A percentile compares a stretch with the other conserved stretches of the same genome.
phyloP scores from a whole-genome alignment of 352 stramenopile genomes.

The Plasmopara muralis region DNA sequence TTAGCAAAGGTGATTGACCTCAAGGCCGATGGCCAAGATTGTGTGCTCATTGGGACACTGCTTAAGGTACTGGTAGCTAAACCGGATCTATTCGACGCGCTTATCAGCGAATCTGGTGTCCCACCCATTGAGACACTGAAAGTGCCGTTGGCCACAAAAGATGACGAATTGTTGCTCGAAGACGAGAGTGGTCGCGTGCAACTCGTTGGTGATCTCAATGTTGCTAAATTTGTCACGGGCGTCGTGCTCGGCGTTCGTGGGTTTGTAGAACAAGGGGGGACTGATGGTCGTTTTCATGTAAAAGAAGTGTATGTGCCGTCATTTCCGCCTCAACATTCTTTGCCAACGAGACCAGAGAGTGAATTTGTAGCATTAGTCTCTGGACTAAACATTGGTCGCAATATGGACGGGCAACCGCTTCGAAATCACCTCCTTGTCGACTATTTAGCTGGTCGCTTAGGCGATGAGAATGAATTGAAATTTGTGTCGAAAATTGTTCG shows the following conservation, averaged over 20 bases:
- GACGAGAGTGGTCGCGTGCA: slow-evolving; percentile 84
- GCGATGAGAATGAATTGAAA: slow-evolving; percentile 39
- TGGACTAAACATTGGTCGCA: slow-evolving; percentile 38
- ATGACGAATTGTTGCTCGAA: slow-evolving; percentile 81
- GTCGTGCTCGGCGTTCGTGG: slow-evolving; percentile 69
- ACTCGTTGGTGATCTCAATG: slow-evolving; percentile 47
- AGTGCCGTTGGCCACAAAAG: slow-evolving; percentile 43
- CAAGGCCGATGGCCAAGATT: slow-evolving; percentile 50
- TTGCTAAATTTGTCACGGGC: slow-evolving; percentile 56
- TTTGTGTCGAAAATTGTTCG: slow-evolving; percentile 70
- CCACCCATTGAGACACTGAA: slow-evolving; percentile 28
- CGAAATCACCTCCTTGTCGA: slow-evolving; percentile 65
- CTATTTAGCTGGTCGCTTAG: slow-evolving; percentile 65
- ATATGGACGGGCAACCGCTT: slow-evolving; percentile 30
- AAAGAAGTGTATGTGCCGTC: slow-evolving; percentile 49
- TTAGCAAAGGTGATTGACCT: slow-evolving; percentile 78
- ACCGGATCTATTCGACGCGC: slow-evolving; percentile 77
- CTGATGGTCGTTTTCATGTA: slow-evolving; percentile 48
- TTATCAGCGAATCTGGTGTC: slow-evolving; percentile 54
- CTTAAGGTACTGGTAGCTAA: slow-evolving; percentile 76
- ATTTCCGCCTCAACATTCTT: slow-evolving; percentile 38
- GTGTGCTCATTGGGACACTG: slow-evolving; percentile 74
- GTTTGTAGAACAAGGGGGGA: slow-evolving; percentile 30
- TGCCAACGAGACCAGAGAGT: slow-evolving; percentile 41
- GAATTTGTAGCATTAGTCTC: slow-evolving; percentile 69